Percentiles rank a stretch among this genome's conserved stretches.
phyloP scores from a whole-genome alignment of 441 rosid genomes.

The Adansonia madagascariensis region DNA sequence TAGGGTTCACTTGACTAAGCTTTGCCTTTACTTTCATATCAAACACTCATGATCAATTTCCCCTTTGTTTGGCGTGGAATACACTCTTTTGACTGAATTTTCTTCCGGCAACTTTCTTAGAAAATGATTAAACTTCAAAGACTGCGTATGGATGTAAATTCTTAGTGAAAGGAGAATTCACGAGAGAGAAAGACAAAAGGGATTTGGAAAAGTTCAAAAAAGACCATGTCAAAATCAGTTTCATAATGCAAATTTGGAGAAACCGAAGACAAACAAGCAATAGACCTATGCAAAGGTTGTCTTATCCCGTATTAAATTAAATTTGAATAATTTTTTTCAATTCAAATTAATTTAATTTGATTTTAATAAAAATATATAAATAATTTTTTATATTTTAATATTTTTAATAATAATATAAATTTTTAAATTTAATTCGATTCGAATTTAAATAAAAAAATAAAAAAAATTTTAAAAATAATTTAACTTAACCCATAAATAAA shows the following conservation, averaged over 20 bases:
- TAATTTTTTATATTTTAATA: too few relatives aligned
- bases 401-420: too few relatives aligned
- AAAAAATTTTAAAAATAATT: too few relatives aligned
- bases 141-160: not conserved
- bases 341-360: too few relatives aligned
- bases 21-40: not conserved
- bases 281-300: too few relatives aligned
- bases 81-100: conserved; percentile 15
- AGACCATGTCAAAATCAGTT: conserved; percentile 26
- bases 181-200: not conserved
- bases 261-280: too few relatives aligned
- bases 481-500: too few relatives aligned
- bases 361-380: too few relatives aligned
- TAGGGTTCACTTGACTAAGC: not conserved
- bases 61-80: conserved; percentile 13
- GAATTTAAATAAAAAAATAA: too few relatives aligned
- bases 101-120: not conserved
- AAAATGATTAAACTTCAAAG: conserved; percentile 6
- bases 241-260: not conserved
- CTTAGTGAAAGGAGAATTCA: not conserved
- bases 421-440: too few relatives aligned
- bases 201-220: conserved; percentile 7
- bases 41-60: not conserved
- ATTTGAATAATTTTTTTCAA: too few relatives aligned
- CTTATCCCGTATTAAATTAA: too few relatives aligned